Conservation (phyloP, 495 filamentous ascomycete genomes). For the Penicillium steckii region DNA sequence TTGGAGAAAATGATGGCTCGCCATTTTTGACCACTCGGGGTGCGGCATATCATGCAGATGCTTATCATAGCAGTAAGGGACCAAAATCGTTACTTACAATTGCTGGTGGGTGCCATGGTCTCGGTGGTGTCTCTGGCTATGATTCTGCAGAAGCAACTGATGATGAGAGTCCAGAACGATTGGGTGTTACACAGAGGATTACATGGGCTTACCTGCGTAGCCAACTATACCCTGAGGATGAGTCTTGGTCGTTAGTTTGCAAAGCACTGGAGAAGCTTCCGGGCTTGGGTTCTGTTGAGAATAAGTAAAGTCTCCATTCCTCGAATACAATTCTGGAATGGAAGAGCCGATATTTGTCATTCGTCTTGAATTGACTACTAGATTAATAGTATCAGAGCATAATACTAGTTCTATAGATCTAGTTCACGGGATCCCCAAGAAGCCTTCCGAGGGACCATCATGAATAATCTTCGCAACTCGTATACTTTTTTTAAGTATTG, state of each 20-base stretch:
- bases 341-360: too few species aligned
- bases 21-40: slow-evolving; percentile 36
- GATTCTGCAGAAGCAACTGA: slow-evolving; percentile 33
- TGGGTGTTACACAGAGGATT: slow-evolving; percentile 37
- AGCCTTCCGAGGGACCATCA: too few species aligned
- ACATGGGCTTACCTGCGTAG: slow-evolving; percentile 42
- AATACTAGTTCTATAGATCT: too few species aligned
- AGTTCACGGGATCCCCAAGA: too few species aligned
- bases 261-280: slow-evolving; percentile 24
- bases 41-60: slow-evolving; percentile 40
- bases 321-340: neutral
- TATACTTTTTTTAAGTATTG: too few species aligned
- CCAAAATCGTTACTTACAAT: slow-evolving; percentile 37
- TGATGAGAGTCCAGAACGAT: slow-evolving; percentile 38
- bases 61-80: slow-evolving; percentile 33
- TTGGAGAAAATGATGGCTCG: slow-evolving; percentile 36
- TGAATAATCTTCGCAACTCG: too few species aligned
- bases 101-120: slow-evolving; percentile 30
- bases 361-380: too few species aligned
- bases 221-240: slow-evolving; percentile 34
- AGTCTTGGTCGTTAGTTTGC: slow-evolving; percentile 30
- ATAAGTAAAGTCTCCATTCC: slow-evolving; percentile 15
- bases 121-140: slow-evolving; percentile 43
- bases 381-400: too few species aligned
- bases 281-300: slow-evolving; percentile 32